A percentile compares a stretch with the other conserved stretches of the same genome.
Evolutionary conservation across 192 early-diverging fungal species (phyloP).

Genomic region (Oehlia diaphana): DNA sequence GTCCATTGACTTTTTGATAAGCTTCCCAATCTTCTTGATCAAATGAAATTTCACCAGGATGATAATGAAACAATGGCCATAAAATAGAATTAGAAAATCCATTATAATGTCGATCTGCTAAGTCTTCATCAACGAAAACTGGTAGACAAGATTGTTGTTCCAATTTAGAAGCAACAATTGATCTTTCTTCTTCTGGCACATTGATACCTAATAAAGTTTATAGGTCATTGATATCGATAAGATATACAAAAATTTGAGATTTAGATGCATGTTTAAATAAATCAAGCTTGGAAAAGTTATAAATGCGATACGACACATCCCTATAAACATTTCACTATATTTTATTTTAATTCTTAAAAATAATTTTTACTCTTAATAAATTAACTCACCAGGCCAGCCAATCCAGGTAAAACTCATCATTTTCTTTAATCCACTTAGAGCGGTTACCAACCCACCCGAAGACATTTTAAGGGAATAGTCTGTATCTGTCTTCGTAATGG

Average conservation of each 20-base stretch:
- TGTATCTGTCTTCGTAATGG: conserved; percentile 65
- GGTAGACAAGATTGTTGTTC: conserved; percentile 85
- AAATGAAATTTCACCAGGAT: conserved; percentile 97
- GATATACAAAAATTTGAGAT: not conserved
- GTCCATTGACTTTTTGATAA: conserved; percentile 87
- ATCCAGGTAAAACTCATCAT: conserved; percentile 98
- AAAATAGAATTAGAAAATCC: conserved; percentile 99
- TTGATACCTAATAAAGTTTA: conserved; percentile 64
- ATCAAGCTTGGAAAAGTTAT: too few species aligned
- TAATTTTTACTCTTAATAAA: not conserved
- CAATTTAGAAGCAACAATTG: conserved; percentile 65
- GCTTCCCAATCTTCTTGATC: conserved; percentile 93
- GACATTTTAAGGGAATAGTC: conserved; percentile 74
- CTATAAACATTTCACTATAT: too few species aligned
- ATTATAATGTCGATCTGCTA: conserved; percentile 96
- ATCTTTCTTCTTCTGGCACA: conserved; percentile 77
- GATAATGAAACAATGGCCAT: conserved; percentile 99
- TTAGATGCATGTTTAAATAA: not conserved
- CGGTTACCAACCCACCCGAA: conserved; percentile 94
- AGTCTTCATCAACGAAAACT: conserved; percentile 90
- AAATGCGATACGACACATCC: too few species aligned
- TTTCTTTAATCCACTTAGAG: conserved; percentile 89
- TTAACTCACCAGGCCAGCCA: conserved; percentile 88
- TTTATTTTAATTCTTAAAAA: too few species aligned
- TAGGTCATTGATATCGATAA: not conserved